Percentiles rank a stretch among this genome's conserved stretches.
These are phyloP conservation scores for Aspergillus novofumigatus DNA, from an alignment of 2,329 filamentous ascomycete genomes.

Conservation along the genomic window DNA sequence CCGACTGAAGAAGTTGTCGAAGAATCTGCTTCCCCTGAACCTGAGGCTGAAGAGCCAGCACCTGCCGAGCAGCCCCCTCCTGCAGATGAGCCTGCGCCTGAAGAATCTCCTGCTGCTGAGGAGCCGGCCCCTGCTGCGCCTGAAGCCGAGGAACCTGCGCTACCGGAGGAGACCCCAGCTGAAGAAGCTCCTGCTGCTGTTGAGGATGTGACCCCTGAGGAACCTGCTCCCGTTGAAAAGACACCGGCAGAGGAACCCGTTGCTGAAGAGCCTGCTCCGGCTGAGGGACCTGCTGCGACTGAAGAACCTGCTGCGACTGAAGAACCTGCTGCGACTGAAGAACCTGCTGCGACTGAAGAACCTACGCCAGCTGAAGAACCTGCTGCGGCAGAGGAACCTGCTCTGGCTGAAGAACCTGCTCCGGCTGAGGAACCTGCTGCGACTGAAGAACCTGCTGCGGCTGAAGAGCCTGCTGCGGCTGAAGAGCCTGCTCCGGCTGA, in stretches of 20 bases:
- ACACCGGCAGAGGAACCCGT: constrained; percentile 8
- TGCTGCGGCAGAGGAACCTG: constrained; percentile 10
- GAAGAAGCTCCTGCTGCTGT: constrained; percentile 2
- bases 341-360: constrained; percentile 5
- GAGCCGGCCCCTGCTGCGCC: background rate
- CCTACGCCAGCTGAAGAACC: constrained; percentile 13
- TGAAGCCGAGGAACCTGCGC: background rate
- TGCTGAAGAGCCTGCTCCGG: constrained; percentile 8
- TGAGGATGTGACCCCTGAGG: background rate
- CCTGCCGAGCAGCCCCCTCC: constrained; percentile 16
- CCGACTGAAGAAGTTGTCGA: constrained; percentile 10
- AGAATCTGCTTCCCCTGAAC: constrained; percentile 1
- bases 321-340: constrained; percentile 12
- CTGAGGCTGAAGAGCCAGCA: constrained; percentile 4
- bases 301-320: constrained; percentile 15
- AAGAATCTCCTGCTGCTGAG: constrained; percentile 12
- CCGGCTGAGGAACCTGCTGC: constrained; percentile 7
- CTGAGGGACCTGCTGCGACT: constrained; percentile 11
- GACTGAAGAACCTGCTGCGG: constrained; percentile 7
- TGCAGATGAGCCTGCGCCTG: constrained; percentile 2
- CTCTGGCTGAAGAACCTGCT: background rate
- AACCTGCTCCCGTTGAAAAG: constrained; percentile 4
- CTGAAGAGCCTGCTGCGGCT: constrained; percentile 10
- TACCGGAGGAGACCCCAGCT: constrained; percentile 1
- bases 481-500: constrained; percentile 7